Percentiles rank a stretch among this genome's conserved stretches.
Evolutionary conservation across 2,329 filamentous ascomycete genomes (phyloP).

Genomic region (Mycosphaerella arachidis): DNA sequence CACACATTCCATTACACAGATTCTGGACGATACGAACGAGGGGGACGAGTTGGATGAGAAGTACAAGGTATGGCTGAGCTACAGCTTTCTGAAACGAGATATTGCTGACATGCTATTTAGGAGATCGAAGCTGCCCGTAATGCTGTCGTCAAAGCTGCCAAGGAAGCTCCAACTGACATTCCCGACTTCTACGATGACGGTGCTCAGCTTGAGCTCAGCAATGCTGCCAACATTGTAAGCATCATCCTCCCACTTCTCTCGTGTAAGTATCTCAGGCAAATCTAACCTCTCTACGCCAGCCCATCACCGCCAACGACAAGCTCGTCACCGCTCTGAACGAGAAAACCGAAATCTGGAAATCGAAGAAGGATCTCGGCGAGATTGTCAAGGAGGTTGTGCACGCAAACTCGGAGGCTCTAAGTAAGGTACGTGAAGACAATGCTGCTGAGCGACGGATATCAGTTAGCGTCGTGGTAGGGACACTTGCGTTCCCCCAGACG

Average conservation of each 20-base stretch:
- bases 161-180: slow-evolving; percentile 16
- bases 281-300: neutral
- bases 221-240: slow-evolving; percentile 17
- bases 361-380: slow-evolving; percentile 19
- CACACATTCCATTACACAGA: slow-evolving; percentile 19
- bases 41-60: slow-evolving; percentile 17
- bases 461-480: no score
- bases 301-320: slow-evolving; percentile 18
- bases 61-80: slow-evolving; percentile 10
- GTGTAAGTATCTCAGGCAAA: neutral
- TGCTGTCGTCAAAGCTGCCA: slow-evolving; percentile 16
- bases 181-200: slow-evolving; percentile 21
- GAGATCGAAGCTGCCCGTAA: slow-evolving; percentile 19
- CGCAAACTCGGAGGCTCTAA: slow-evolving; percentile 15
- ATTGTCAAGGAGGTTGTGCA: slow-evolving; percentile 21
- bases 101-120: slow-evolving; percentile 1
- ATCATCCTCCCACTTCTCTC: neutral
- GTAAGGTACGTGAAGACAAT: neutral
- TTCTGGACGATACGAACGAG: slow-evolving; percentile 19
- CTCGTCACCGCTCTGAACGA: slow-evolving; percentile 16
- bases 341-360: slow-evolving; percentile 17
- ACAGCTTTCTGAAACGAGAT: neutral
- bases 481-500: no score
- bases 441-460: no score
- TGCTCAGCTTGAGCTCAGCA: slow-evolving; percentile 19